Conservation (phyloP, 495 filamentous ascomycete species). For the Cercophora samala region DNA sequence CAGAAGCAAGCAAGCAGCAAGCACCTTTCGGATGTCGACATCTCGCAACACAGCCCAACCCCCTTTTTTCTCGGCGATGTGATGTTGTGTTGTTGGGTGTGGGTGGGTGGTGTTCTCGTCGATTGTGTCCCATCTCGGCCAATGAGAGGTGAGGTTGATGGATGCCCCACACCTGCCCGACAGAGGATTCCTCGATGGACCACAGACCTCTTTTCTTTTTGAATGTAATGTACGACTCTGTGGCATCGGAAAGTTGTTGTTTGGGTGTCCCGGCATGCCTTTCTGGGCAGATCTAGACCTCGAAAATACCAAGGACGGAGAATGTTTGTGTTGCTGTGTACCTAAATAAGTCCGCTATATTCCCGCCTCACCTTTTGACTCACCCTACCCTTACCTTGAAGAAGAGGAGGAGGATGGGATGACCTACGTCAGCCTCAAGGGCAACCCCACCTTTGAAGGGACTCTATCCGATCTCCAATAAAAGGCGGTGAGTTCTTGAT, state of each 20-base stretch:
- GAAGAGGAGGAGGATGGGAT: conserved; percentile 1
- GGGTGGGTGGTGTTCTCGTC: conserved; percentile 8
- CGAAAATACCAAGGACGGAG: background rate
- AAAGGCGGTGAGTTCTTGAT: background rate
- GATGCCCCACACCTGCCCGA: conserved; percentile 25
- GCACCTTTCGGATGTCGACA: background rate
- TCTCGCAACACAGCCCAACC: conserved; percentile 10
- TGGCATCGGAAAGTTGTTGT: background rate
- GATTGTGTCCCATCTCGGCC: background rate
- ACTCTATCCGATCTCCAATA: background rate
- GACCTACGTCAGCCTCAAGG: conserved; percentile 20
- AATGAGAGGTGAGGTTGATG: conserved; percentile 11
- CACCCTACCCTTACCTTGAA: background rate
- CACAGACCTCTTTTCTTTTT: too few species aligned
- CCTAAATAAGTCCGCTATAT: background rate
- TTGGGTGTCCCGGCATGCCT: background rate
- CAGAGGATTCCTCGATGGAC: conserved; percentile 1
- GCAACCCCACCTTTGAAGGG: conserved; percentile 17
- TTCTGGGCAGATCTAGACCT: background rate
- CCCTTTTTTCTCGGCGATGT: conserved; percentile 6
- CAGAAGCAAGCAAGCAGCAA: background rate
- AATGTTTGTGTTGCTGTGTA: background rate
- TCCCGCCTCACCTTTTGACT: background rate
- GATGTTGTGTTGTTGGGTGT: background rate
- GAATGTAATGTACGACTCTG: conserved; percentile 15